Conservation (phyloP, 306 rosid genomes). For the Cotoneaster glaucophyllus region DNA sequence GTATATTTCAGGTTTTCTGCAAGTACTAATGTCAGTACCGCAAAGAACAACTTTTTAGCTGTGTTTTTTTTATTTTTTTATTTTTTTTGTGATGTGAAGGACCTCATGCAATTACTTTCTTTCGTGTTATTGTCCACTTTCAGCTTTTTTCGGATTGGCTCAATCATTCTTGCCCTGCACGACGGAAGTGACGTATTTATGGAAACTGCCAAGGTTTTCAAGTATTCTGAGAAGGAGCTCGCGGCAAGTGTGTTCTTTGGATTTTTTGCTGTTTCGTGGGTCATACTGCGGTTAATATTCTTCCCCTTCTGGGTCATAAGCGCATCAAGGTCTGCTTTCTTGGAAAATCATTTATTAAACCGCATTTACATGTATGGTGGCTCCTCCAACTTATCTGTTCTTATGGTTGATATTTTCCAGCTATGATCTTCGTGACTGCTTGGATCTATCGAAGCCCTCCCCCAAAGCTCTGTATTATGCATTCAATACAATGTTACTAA, state of each 20-base stretch:
- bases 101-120: background rate
- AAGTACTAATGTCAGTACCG: background rate
- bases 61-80: background rate
- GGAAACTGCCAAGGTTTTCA: slow-evolving; percentile 97
- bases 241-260: slow-evolving; percentile 85
- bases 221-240: slow-evolving; percentile 84
- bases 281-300: slow-evolving; percentile 66
- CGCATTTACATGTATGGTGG: slow-evolving; percentile 12
- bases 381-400: slow-evolving; percentile 19
- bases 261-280: slow-evolving; percentile 79
- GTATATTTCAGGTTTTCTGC: slow-evolving; percentile 32
- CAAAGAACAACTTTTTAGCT: background rate
- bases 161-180: slow-evolving; percentile 80
- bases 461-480: slow-evolving; percentile 49
- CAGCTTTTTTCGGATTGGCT: slow-evolving; percentile 88
- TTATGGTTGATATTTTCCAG: slow-evolving; percentile 48
- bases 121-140: slow-evolving; percentile 11
- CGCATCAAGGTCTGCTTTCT: slow-evolving; percentile 68
- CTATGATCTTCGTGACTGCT: slow-evolving; percentile 35
- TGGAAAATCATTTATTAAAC: slow-evolving; percentile 22
- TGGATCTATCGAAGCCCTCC: slow-evolving; percentile 40
- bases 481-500: slow-evolving; percentile 77
- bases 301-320: slow-evolving; percentile 86
- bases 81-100: background rate
- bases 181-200: slow-evolving; percentile 93